A percentile compares a stretch with the other conserved stretches of the same genome.
Evolutionary conservation across 2,329 filamentous ascomycete species (phyloP).

Genomic region (Epichloe sp.): DNA sequence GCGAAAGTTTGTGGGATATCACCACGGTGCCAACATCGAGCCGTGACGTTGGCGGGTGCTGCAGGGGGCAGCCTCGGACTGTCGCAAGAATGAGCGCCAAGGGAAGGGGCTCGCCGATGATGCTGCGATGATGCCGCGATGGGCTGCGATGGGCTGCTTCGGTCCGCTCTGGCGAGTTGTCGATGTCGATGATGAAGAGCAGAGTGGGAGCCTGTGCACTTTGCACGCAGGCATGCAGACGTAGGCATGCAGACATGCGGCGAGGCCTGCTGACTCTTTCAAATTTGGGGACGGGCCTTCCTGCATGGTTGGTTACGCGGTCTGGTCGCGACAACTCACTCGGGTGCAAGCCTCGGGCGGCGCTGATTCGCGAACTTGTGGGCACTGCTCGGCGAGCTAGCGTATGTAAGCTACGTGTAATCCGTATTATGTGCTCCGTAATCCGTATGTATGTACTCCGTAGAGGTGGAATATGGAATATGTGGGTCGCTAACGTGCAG

Average conservation of each 20-base stretch:
- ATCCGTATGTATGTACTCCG: too few relatives aligned
- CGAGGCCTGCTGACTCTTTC: too few relatives aligned
- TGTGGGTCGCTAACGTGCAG: not conserved
- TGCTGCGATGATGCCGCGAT: too few relatives aligned
- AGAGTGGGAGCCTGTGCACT: not conserved
- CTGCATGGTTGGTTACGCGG: slow-evolving; percentile 14
- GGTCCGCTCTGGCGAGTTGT: too few relatives aligned
- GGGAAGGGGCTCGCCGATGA: not conserved
- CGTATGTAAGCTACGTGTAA: too few relatives aligned
- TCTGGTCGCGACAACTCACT: slow-evolving; percentile 4
- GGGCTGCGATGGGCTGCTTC: too few relatives aligned
- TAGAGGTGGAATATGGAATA: too few relatives aligned
- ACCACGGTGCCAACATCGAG: not conserved
- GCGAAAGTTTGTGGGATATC: not conserved
- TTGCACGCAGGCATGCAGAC: not conserved
- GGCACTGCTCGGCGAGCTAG: too few relatives aligned
- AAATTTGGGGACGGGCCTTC: slow-evolving; percentile 3
- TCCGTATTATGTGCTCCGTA: too few relatives aligned
- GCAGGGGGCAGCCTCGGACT: not conserved
- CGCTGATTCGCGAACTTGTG: too few relatives aligned
- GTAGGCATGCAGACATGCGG: not conserved
- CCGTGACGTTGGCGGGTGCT: not conserved
- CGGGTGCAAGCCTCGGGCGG: too few relatives aligned
- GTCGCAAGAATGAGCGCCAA: not conserved
- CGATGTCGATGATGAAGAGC: not conserved